Base-by-base conservation (phyloP, 192 early-diverging fungal species). In the Backusella morwellensis region DNA sequence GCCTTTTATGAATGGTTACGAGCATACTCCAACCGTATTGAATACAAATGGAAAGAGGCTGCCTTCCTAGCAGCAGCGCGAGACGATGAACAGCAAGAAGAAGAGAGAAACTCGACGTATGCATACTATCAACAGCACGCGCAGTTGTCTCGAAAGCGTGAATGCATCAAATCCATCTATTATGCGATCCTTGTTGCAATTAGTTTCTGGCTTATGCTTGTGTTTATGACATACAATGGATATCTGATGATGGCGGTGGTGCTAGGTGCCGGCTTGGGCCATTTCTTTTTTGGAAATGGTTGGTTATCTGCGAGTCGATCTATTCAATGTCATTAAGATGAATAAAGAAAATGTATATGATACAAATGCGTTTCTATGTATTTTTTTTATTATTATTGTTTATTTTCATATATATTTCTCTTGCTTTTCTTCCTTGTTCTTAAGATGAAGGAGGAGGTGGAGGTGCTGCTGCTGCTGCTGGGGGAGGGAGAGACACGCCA, bases 191-290 rank as follows among this genome's bases (percentile, higher is more conserved):
- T 91, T 74, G 90, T 92, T 12, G 88, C 85, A 56, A 87, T 92
- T 54, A 92, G 91, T 35, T 91, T 92, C 76, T 90, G 91, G 29
- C 72, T 93, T 0, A 95, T 95, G 93, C 86, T 95, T 9, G 88
- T 95, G 50, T 95, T 95, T 75, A 95, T 95, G 93, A 95, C 93
- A 0, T 95, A 93, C 82, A 95, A 95, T 74, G 91, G 90, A 29
- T 95, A 84, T 80, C 85, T 95, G 6, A 92, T 95, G 80, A 78
- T 91, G 7, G 85, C 88, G 15, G 89, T 90, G 0, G 86, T 92
- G 40, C 73, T 89, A 44, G 93, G 93, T 21, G 89, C 93, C 21
- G 87, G 86, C 23, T 54, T 90, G 23, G 93, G 93, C 6, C 87
- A 91, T 80, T 90, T 84, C 77, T 72, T 82, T 0, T 90, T 86